Percentiles rank a stretch among this genome's conserved stretches.
Evolutionary conservation across 306 rosid species (phyloP).

Genomic region (Boehmeria nivea): DNA sequence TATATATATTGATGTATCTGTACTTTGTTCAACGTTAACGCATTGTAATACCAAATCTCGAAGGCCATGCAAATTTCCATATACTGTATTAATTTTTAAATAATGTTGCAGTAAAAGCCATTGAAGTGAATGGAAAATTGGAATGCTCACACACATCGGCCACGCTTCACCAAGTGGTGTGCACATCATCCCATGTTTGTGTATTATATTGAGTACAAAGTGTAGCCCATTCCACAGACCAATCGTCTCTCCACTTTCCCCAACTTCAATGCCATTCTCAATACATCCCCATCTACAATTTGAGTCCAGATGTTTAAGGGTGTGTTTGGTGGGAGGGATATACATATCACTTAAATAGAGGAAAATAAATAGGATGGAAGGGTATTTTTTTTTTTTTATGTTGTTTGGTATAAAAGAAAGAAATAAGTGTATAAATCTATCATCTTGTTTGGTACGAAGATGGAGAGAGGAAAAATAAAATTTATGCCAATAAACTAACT

Average conservation of each 20-base stretch:
- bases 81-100: neutral
- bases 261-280: conserved; percentile 45
- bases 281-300: neutral
- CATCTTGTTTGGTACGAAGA: too few relatives aligned
- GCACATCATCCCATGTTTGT: conserved; percentile 55
- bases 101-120: conserved; percentile 18
- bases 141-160: conserved; percentile 47
- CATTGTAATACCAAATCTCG: conserved; percentile 33
- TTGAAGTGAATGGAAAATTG: conserved; percentile 42
- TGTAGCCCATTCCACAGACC: conserved; percentile 90
- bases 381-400: too few relatives aligned
- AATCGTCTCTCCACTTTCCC: conserved; percentile 49
- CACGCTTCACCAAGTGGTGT: conserved; percentile 47
- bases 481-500: too few relatives aligned
- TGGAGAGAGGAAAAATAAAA: too few relatives aligned
- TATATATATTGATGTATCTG: neutral
- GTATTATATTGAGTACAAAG: conserved; percentile 25
- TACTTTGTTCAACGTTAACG: conserved; percentile 18
- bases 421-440: too few relatives aligned
- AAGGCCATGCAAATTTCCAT: conserved; percentile 38
- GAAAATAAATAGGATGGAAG: too few relatives aligned
- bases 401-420: too few relatives aligned
- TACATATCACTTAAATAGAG: too few relatives aligned
- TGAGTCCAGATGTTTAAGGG: too few relatives aligned
- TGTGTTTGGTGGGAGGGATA: too few relatives aligned